Conservation (phyloP, 352 stramenopile genomes). For the Pythium graminicola region DNA sequence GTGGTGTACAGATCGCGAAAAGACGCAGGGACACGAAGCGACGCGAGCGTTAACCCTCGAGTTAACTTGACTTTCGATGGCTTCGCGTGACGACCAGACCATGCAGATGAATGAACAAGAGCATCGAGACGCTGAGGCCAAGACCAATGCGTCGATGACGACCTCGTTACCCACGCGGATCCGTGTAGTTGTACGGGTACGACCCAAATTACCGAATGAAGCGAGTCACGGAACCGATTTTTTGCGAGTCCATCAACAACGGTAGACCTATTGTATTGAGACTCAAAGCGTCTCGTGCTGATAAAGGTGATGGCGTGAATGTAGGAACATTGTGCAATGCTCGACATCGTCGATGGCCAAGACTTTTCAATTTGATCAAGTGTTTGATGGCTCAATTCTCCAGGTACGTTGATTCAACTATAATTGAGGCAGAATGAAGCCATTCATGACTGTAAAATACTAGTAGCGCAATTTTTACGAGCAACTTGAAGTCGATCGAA, state of each 20-base stretch:
- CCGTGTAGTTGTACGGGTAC: conserved; percentile 46
- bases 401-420: conserved; percentile 32
- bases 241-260: conserved; percentile 25
- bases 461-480: conserved; percentile 38
- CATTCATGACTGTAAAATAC: neutral
- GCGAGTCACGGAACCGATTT: conserved; percentile 28
- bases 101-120: neutral
- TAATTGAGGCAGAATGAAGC: neutral
- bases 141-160: neutral
- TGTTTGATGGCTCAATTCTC: conserved; percentile 31
- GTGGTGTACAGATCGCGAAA: conserved; percentile 38
- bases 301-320: neutral
- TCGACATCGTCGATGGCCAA: conserved; percentile 19
- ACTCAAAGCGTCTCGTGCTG: neutral
- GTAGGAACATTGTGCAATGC: conserved; percentile 28
- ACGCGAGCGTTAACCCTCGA: conserved; percentile 11
- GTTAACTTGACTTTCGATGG: neutral
- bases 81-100: neutral
- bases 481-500: conserved; percentile 27
- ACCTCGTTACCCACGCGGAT: conserved; percentile 25
- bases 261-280: conserved; percentile 10
- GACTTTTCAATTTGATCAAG: conserved; percentile 47
- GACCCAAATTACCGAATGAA: conserved; percentile 34
- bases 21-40: conserved; percentile 31
- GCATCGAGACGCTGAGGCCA: conserved; percentile 3